Percentiles rank a stretch among this genome's conserved stretches.
phyloP scores from a whole-genome alignment of 768 basidiomycete genomes.

The Boletus pseudo-olivaceus region DNA sequence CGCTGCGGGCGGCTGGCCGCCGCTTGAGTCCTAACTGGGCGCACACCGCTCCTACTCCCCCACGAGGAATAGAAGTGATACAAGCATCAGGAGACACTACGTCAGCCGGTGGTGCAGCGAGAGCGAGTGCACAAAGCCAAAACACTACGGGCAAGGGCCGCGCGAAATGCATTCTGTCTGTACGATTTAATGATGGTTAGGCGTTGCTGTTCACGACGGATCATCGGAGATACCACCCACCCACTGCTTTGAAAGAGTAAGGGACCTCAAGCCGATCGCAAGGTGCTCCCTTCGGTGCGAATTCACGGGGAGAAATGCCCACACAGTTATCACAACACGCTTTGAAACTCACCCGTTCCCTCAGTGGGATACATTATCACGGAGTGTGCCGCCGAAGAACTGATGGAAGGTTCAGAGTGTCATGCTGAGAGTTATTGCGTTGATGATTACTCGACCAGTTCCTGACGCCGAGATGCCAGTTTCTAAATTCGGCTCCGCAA shows the following conservation, averaged over 20 bases:
- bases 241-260: not conserved
- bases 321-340: not conserved
- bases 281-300: not conserved
- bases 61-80: too few relatives aligned
- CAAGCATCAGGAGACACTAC: fast-evolving
- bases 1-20: not conserved
- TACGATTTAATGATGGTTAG: not conserved
- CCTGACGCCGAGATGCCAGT: not conserved
- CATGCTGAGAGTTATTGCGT: not conserved
- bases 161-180: slow-evolving; percentile 1
- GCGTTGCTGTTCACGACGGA: not conserved
- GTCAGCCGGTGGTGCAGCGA: not conserved
- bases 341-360: not conserved
- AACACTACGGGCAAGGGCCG: not conserved
- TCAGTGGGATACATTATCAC: not conserved
- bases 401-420: not conserved
- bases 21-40: not conserved
- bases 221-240: not conserved
- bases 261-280: not conserved
- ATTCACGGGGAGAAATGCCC: not conserved
- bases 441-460: not conserved
- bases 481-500: not conserved
- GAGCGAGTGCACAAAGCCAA: not conserved
- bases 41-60: not conserved
- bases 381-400: not conserved